These are phyloP conservation scores for Sporothrix curviconia DNA, from an alignment of 2,329 filamentous ascomycete species.

Conservation along the genomic window DNA sequence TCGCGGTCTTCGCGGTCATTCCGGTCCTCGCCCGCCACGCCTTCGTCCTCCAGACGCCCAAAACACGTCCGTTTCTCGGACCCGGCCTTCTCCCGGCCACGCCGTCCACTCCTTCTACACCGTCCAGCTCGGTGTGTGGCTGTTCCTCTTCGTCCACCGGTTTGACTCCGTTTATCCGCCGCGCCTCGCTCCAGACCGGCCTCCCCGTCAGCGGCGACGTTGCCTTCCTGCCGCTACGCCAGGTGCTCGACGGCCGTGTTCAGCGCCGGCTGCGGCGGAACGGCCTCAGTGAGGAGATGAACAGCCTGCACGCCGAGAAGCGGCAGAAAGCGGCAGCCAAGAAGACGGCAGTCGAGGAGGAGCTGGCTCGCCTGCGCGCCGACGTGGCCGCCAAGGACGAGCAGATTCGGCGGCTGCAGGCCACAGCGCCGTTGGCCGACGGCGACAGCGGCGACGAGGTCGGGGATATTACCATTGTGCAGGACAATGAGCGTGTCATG, in stretches of 20 bases:
- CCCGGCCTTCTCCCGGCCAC: slow-evolving; percentile 31
- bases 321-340: slow-evolving; percentile 29
- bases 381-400: slow-evolving; percentile 45
- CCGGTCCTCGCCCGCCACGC: slow-evolving; percentile 12
- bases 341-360: slow-evolving; percentile 34
- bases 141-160: too few relatives aligned
- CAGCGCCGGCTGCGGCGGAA: slow-evolving; percentile 51
- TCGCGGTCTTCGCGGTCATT: not conserved
- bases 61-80: slow-evolving; percentile 56
- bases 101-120: slow-evolving; percentile 26
- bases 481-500: slow-evolving; percentile 39
- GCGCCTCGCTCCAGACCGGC: slow-evolving; percentile 37
- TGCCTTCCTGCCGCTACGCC: slow-evolving; percentile 44
- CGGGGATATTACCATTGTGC: slow-evolving; percentile 40
- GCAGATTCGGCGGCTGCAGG: slow-evolving; percentile 36
- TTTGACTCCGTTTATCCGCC: slow-evolving; percentile 52
- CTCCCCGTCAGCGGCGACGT: slow-evolving; percentile 31
- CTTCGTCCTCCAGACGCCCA: slow-evolving; percentile 21
- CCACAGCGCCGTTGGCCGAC: not conserved
- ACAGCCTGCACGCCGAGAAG: slow-evolving; percentile 43
- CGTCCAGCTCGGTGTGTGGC: slow-evolving; percentile 16
- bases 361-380: slow-evolving; percentile 42
- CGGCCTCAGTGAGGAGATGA: slow-evolving; percentile 53
- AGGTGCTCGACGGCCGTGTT: slow-evolving; percentile 50
- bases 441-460: slow-evolving; percentile 28